Conservation (phyloP, 1,284 basidiomycete species). For the Fistulinella cinereoalba region DNA sequence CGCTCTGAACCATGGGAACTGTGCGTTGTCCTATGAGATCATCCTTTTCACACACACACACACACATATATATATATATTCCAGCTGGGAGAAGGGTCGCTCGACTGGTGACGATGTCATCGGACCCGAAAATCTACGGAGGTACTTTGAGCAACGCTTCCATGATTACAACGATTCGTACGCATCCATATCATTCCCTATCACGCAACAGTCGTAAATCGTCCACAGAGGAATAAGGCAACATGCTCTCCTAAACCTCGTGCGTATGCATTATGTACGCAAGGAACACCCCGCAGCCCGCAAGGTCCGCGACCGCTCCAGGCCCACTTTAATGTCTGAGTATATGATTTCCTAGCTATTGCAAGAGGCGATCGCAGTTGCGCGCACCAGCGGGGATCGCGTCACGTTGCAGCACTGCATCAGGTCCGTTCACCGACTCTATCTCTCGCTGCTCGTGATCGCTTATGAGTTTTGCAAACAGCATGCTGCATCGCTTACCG, state of each 20-base stretch:
- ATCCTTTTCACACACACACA: no score
- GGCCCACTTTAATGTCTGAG: slow-evolving; percentile 1
- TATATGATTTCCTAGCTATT: slow-evolving; percentile 48
- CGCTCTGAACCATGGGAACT: slow-evolving; percentile 56
- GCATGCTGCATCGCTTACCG: slow-evolving; percentile 68
- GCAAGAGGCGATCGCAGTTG: slow-evolving; percentile 69
- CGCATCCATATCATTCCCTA: slow-evolving; percentile 27
- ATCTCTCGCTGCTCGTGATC: slow-evolving; percentile 8
- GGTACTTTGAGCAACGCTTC: slow-evolving; percentile 81
- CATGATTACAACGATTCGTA: slow-evolving; percentile 76
- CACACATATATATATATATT: not conserved
- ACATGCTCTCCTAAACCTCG: slow-evolving; percentile 72
- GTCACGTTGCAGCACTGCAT: slow-evolving; percentile 74
- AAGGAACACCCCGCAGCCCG: slow-evolving; percentile 64
- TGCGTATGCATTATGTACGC: slow-evolving; percentile 69
- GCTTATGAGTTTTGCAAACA: slow-evolving; percentile 29
- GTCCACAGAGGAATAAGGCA: slow-evolving; percentile 65
- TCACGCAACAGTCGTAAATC: slow-evolving; percentile 3
- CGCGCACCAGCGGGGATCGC: slow-evolving; percentile 68
- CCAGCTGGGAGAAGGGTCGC: slow-evolving; percentile 64
- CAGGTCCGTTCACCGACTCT: slow-evolving; percentile 51
- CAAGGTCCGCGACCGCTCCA: slow-evolving; percentile 44
- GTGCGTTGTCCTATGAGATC: slow-evolving; percentile 39
- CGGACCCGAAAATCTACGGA: slow-evolving; percentile 65
- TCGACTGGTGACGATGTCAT: slow-evolving; percentile 63